These are phyloP conservation scores for Eucalyptus cloeziana DNA, from an alignment of 345 rosid species.

Conservation along the genomic window DNA sequence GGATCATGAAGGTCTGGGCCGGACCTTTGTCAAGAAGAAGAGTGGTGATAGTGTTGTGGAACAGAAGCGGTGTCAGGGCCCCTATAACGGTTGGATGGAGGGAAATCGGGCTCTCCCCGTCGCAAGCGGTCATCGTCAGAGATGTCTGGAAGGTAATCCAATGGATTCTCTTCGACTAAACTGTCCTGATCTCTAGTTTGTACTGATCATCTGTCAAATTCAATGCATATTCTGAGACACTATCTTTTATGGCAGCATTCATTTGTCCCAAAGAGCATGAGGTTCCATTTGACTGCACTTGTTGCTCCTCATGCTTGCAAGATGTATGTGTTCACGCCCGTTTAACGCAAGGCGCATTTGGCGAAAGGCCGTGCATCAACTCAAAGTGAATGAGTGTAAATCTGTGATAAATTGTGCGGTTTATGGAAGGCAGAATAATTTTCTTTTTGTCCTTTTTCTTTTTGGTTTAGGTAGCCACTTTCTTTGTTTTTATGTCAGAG, in stretches of 20 bases:
- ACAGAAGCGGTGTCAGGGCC: constrained; percentile 15
- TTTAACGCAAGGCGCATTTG: not conserved
- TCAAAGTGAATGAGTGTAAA: not conserved
- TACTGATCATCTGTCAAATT: not conserved
- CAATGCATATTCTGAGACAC: not conserved
- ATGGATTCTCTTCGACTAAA: not conserved
- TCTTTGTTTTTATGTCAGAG: not conserved
- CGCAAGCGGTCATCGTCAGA: constrained; percentile 1
- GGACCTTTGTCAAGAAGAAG: constrained; percentile 22
- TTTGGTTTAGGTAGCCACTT: not conserved
- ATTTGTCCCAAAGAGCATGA: constrained; percentile 9
- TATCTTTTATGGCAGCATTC: constrained; percentile 11
- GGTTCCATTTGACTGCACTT: constrained; percentile 4
- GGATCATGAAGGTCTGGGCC: constrained; percentile 27
- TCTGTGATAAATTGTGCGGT: not conserved
- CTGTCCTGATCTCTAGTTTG: not conserved
- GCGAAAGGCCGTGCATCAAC: not conserved
- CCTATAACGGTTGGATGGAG: constrained; percentile 24
- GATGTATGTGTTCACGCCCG: constrained; percentile 14
- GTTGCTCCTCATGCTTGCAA: constrained; percentile 26
- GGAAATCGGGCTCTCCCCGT: constrained; percentile 28
- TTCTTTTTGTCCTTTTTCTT: not conserved
- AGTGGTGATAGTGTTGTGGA: constrained; percentile 34
- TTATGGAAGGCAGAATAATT: not conserved
- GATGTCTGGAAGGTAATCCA: constrained; percentile 37